Conservation (phyloP, 192 early-diverging fungal species). For the Coemansia erecta region DNA sequence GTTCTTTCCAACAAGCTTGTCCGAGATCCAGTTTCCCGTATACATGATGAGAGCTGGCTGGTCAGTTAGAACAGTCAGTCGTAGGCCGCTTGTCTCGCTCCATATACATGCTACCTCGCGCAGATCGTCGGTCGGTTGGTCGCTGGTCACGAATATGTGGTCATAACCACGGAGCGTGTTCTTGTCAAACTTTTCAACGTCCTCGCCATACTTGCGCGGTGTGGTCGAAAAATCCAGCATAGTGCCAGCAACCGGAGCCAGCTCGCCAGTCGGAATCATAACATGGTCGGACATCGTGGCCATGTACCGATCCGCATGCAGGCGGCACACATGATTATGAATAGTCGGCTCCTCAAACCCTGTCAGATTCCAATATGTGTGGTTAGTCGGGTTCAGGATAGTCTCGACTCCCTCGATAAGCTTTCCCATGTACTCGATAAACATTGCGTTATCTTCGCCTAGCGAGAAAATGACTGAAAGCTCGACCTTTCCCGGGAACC, state of each 20-base stretch:
- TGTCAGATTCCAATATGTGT: constrained; percentile 86
- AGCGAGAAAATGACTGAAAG: constrained; percentile 62
- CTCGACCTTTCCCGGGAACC: constrained; percentile 71
- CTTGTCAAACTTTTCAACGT: constrained; percentile 54
- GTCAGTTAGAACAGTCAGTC: constrained; percentile 62
- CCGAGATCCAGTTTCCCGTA: constrained; percentile 72
- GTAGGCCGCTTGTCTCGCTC: constrained; percentile 60
- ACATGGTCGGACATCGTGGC: constrained; percentile 55
- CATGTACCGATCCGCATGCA: constrained; percentile 52
- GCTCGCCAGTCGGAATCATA: constrained; percentile 72
- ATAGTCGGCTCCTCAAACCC: constrained; percentile 59
- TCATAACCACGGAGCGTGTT: constrained; percentile 69
- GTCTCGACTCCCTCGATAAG: constrained; percentile 53
- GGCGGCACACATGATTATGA: constrained; percentile 56
- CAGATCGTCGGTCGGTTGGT: constrained; percentile 27
- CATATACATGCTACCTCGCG: constrained; percentile 50
- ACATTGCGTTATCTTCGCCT: constrained; percentile 51
- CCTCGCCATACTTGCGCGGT: constrained; percentile 56
- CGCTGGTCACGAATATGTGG: constrained; percentile 66
- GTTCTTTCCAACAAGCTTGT: constrained; percentile 49
- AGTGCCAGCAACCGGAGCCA: constrained; percentile 40
- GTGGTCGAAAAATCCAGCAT: constrained; percentile 59
- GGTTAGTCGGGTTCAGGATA: constrained; percentile 77
- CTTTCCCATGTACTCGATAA: constrained; percentile 55
- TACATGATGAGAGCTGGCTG: constrained; percentile 82